Evolutionary conservation across 2,329 filamentous ascomycete genomes (phyloP).

Genomic region (Penicillium palitans): DNA sequence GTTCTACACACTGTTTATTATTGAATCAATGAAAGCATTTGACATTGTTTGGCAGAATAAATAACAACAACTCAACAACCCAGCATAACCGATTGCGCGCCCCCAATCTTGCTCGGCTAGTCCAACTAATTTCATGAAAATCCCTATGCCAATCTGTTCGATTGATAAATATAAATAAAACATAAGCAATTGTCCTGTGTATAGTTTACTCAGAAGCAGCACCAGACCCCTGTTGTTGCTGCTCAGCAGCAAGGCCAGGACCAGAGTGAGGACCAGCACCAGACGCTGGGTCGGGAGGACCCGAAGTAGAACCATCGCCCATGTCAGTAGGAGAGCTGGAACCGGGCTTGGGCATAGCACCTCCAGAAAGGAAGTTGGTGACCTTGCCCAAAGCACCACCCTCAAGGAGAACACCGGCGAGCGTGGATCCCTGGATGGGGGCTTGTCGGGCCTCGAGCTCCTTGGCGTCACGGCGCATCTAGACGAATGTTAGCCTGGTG

Average conservation of each 20-base stretch:
- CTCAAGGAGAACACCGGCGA: slow-evolving; percentile 18
- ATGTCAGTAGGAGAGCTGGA: not conserved
- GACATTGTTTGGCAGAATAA: slow-evolving; percentile 1
- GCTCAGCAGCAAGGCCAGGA: not conserved
- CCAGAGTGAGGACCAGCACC: slow-evolving; percentile 11
- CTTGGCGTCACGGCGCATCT: slow-evolving; percentile 23
- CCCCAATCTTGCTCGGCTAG: not conserved
- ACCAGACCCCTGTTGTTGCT: not conserved
- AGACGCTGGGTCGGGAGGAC: slow-evolving; percentile 5
- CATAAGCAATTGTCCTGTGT: not conserved
- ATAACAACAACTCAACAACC: slow-evolving; percentile 6
- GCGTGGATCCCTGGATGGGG: slow-evolving; percentile 22
- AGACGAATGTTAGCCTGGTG: not conserved
- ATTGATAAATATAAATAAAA: not conserved
- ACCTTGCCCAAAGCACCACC: slow-evolving; percentile 22
- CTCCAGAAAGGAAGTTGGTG: slow-evolving; percentile 9
- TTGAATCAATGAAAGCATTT: not conserved
- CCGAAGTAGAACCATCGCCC: slow-evolving; percentile 6
- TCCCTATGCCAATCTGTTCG: not conserved
- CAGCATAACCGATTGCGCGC: not conserved
- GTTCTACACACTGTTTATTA: not conserved
- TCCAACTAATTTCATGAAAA: not conserved
- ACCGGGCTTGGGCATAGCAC: not conserved
- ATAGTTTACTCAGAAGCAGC: not conserved
- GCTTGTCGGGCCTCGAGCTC: slow-evolving; percentile 14